These are phyloP conservation scores for Hygrocybe punicea DNA, from an alignment of 768 basidiomycete genomes.

Conservation along the genomic window DNA sequence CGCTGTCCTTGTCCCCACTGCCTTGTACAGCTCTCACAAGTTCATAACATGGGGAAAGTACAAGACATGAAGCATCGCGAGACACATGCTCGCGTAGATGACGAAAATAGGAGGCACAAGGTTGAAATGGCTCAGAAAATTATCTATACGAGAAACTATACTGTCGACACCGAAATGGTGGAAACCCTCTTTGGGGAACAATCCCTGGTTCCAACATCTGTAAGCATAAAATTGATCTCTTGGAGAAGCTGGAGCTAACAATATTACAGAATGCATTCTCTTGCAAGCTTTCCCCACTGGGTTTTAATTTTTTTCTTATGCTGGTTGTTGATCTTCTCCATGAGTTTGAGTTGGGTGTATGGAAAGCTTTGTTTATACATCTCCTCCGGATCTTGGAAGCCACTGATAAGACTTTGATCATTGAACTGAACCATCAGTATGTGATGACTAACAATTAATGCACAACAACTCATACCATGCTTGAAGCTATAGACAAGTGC, in stretches of 20 bases:
- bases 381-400: conserved; percentile 35
- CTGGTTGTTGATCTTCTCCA: conserved; percentile 38
- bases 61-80: conserved; percentile 1
- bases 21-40: background rate
- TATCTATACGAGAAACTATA: too few species aligned
- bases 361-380: conserved; percentile 26
- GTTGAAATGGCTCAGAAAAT: too few species aligned
- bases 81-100: background rate
- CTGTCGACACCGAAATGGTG: too few species aligned
- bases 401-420: conserved; percentile 10
- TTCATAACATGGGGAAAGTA: conserved; percentile 25
- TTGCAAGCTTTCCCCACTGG: background rate
- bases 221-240: background rate
- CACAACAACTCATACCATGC: background rate
- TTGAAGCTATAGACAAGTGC: conserved; percentile 10
- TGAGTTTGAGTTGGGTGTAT: conserved; percentile 36
- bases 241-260: background rate
- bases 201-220: background rate
- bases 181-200: too few species aligned
- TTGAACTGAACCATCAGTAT: background rate
- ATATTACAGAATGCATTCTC: background rate
- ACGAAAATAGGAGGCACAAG: background rate
- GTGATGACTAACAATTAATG: background rate
- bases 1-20: conserved; percentile 30
- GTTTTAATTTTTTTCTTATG: conserved; percentile 16